A percentile compares a stretch with the other conserved stretches of the same genome.
Evolutionary conservation across 768 basidiomycete genomes (phyloP).

Genomic region (Trametes maxima): DNA sequence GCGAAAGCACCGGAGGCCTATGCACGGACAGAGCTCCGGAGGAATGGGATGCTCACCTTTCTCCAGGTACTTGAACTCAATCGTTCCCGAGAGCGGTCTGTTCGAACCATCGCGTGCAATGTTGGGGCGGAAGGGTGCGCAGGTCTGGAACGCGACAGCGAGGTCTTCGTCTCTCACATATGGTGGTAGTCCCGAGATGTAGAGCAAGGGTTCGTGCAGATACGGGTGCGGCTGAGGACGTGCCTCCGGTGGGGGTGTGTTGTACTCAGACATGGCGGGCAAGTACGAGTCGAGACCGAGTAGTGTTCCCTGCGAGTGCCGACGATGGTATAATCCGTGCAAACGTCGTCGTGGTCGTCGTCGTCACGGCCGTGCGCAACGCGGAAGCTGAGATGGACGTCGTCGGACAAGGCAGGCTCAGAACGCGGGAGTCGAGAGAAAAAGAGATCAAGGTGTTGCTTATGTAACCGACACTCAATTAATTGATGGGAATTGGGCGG

Average conservation of each 20-base stretch:
- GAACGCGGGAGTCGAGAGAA: background rate
- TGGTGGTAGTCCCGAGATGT: constrained; percentile 77
- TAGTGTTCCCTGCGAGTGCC: background rate
- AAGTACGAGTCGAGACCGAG: background rate
- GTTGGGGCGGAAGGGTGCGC: constrained; percentile 81
- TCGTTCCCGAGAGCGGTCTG: constrained; percentile 64
- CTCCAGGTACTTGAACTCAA: constrained; percentile 82
- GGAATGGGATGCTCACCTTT: constrained; percentile 55
- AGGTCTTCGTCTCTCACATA: constrained; percentile 77
- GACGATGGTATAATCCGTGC: constrained; percentile 1
- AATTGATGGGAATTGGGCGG: constrained; percentile 13
- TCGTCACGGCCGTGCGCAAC: constrained; percentile 17
- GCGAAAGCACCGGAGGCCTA: too few relatives aligned
- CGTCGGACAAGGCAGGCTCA: constrained; percentile 5
- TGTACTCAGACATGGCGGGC: constrained; percentile 29
- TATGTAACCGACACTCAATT: constrained; percentile 20
- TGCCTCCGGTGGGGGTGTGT: constrained; percentile 22
- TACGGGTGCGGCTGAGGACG: constrained; percentile 68
- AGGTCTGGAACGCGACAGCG: constrained; percentile 70
- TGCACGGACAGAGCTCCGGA: background rate
- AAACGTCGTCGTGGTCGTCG: background rate
- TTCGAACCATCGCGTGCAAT: constrained; percentile 62
- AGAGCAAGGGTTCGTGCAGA: constrained; percentile 79
- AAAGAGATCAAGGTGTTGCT: constrained; percentile 20
- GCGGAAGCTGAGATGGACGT: constrained; percentile 18